A percentile compares a stretch with the other conserved stretches of the same genome.
These are phyloP conservation scores for Ascosphaera apis DNA, from an alignment of 2,329 filamentous ascomycete genomes.

Conservation along the genomic window DNA sequence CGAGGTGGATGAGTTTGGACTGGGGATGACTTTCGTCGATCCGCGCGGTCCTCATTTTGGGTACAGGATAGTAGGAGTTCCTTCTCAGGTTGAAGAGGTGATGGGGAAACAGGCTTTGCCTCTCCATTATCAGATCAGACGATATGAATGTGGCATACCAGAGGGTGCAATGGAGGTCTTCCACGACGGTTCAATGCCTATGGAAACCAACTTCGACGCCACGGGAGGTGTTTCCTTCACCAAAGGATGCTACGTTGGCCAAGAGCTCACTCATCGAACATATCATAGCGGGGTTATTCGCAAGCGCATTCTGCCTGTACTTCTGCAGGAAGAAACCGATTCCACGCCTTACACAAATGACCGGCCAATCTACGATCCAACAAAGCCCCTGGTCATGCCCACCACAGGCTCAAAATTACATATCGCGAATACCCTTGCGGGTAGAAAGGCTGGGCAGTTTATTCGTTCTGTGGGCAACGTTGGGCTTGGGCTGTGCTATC, in stretches of 20 bases:
- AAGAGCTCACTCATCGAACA: constrained; percentile 89
- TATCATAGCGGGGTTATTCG: constrained; percentile 84
- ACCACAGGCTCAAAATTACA: constrained; percentile 9
- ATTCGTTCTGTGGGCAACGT: constrained; percentile 61
- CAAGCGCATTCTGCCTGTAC: constrained; percentile 65
- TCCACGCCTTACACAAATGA: constrained; percentile 9
- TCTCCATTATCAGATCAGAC: constrained; percentile 45
- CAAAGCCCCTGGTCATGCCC: constrained; percentile 10
- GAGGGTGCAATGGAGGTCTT: constrained; percentile 68
- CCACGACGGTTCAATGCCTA: constrained; percentile 48
- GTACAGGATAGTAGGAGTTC: constrained; percentile 11
- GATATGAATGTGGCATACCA: constrained; percentile 59
- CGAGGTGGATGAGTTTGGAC: background rate
- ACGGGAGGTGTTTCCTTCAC: constrained; percentile 73
- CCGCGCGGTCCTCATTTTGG: constrained; percentile 19
- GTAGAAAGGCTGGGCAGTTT: constrained; percentile 57
- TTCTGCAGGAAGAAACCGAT: constrained; percentile 36
- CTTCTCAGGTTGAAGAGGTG: constrained; percentile 12
- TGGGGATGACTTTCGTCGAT: constrained; percentile 16
- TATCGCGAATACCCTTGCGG: constrained; percentile 25
- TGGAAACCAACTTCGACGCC: constrained; percentile 74
- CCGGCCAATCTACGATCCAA: constrained; percentile 10
- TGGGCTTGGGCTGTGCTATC: constrained; percentile 62
- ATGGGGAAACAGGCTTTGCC: constrained; percentile 27
- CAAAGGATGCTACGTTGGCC: constrained; percentile 93